Percentiles rank a stretch among this genome's conserved stretches.
Evolutionary conservation across 2,329 filamentous ascomycete species (phyloP).

Genomic region (Neonectria sp.): DNA sequence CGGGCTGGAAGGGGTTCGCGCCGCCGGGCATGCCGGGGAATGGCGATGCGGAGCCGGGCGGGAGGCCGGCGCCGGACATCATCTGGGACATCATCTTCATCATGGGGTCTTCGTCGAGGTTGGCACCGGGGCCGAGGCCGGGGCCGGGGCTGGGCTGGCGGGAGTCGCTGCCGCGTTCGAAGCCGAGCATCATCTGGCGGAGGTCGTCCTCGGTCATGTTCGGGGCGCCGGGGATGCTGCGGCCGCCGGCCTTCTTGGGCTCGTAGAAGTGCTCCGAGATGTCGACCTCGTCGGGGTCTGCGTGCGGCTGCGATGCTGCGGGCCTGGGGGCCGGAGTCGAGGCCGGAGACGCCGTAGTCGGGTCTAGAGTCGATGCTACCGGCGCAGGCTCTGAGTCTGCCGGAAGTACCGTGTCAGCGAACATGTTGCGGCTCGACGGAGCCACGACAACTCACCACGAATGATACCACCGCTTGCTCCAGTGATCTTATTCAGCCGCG

Average conservation of each 20-base stretch:
- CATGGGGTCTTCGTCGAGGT: slow-evolving; percentile 53
- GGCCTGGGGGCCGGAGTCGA: slow-evolving; percentile 45
- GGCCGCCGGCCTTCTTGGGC: slow-evolving; percentile 59
- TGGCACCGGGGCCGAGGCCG: slow-evolving; percentile 36
- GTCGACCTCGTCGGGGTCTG: slow-evolving; percentile 83
- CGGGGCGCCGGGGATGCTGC: slow-evolving; percentile 49
- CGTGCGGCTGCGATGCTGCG: slow-evolving; percentile 56
- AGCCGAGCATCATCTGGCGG: slow-evolving; percentile 75
- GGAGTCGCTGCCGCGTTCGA: slow-evolving; percentile 56
- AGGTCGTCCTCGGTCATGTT: slow-evolving; percentile 71
- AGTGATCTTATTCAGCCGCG: slow-evolving; percentile 82
- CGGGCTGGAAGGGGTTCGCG: slow-evolving; percentile 54
- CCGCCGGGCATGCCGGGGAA: slow-evolving; percentile 55
- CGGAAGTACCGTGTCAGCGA: not conserved
- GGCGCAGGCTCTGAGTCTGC: slow-evolving; percentile 30
- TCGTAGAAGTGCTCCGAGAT: slow-evolving; percentile 82
- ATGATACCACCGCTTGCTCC: slow-evolving; percentile 69
- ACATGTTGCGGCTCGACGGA: not conserved
- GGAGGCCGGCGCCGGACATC: slow-evolving; percentile 62
- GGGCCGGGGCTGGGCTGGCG: slow-evolving; percentile 45
- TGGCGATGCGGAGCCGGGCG: slow-evolving; percentile 50
- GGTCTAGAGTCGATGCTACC: slow-evolving; percentile 45
- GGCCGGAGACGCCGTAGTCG: slow-evolving; percentile 53
- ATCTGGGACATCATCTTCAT: slow-evolving; percentile 84
- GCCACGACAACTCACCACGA: slow-evolving; percentile 48